Evolutionary conservation across 257 asterid species (phyloP).

Genomic region (Solanum microdontum): DNA sequence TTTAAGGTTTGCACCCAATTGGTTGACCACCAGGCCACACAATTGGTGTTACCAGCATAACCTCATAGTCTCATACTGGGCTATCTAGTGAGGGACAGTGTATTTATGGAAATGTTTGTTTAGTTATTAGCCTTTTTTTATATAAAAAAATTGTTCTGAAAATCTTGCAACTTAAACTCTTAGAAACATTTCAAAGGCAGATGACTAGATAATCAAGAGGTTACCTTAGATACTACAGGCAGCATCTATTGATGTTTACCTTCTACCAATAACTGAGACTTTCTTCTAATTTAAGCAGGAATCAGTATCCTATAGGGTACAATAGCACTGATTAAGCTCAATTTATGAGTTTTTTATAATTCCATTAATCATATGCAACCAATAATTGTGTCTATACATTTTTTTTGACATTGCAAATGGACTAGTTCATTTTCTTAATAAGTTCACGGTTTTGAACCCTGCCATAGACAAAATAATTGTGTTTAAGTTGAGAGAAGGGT

Average conservation of each 20-base stretch:
- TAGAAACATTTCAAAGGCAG: neutral
- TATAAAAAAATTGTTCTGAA: neutral
- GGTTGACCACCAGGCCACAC: neutral
- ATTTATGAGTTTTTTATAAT: neutral
- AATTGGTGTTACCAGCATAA: neutral
- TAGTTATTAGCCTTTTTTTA: neutral
- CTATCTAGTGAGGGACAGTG: neutral
- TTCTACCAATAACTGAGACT: neutral
- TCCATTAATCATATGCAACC: neutral
- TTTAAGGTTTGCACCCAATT: neutral
- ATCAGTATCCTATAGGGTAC: neutral
- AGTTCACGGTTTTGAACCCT: neutral
- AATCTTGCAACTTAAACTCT: neutral
- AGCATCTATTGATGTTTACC: neutral
- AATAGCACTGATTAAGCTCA: neutral
- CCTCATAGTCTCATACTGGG: neutral
- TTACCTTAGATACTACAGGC: neutral
- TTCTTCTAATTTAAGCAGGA: neutral
- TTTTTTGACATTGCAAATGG: neutral
- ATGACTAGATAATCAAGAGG: neutral
- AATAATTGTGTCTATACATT: neutral
- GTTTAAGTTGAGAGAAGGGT: neutral
- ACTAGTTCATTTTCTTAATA: neutral
- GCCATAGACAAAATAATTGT: neutral
- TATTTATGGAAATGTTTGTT: neutral